Conservation (phyloP, 768 basidiomycete species). For the Russula sp. region DNA sequence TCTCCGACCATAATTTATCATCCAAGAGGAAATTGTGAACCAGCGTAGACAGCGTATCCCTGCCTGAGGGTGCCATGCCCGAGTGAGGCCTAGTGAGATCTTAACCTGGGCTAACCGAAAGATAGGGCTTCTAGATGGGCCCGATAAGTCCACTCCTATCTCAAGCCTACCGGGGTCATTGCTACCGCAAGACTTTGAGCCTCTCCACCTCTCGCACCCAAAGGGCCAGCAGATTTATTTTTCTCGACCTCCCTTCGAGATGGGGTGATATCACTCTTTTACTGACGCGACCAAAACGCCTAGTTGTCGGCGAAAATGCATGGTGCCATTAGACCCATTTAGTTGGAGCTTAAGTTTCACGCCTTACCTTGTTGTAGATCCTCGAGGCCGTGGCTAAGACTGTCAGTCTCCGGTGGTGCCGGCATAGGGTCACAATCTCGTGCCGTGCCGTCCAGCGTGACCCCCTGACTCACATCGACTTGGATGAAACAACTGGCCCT, state of each 20-base stretch:
- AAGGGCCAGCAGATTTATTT: neutral
- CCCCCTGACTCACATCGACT: slow-evolving; percentile 8
- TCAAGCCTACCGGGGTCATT: neutral
- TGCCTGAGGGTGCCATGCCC: neutral
- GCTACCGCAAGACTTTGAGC: neutral
- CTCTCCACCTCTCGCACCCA: neutral
- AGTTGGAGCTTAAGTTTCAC: neutral
- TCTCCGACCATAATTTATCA: neutral
- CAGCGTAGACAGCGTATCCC: neutral
- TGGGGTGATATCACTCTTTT: neutral
- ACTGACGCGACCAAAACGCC: neutral
- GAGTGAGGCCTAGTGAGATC: neutral
- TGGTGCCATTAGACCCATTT: neutral
- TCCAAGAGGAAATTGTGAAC: slow-evolving; percentile 5
- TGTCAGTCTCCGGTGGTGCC: neutral
- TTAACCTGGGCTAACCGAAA: neutral
- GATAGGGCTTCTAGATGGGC: slow-evolving; percentile 19
- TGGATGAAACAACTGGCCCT: slow-evolving; percentile 1
- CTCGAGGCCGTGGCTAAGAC: neutral
- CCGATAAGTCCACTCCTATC: slow-evolving; percentile 20
- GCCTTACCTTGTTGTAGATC: neutral
- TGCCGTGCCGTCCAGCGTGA: neutral
- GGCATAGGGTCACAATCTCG: neutral
- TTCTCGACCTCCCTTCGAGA: neutral
- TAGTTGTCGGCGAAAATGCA: neutral